phyloP scores from a whole-genome alignment of 768 basidiomycete species.

The Porpolomopsis calyptriformis region DNA sequence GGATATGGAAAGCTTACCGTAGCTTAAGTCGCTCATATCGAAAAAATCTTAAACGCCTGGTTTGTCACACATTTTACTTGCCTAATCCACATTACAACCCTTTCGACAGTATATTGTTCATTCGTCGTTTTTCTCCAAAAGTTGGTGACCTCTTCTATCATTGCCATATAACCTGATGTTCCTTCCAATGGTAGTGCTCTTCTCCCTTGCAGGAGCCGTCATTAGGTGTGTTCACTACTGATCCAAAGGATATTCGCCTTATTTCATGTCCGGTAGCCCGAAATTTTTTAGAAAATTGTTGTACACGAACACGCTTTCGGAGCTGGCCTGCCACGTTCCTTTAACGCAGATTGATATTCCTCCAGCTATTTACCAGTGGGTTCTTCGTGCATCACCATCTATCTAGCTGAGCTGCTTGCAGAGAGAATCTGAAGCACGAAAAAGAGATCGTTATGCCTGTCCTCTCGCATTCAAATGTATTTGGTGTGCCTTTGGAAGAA shows the following conservation, averaged over 20 bases:
- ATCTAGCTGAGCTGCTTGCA: conserved; percentile 17
- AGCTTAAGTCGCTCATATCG: conserved; percentile 74
- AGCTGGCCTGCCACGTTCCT: conserved; percentile 66
- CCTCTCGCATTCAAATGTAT: conserved; percentile 50
- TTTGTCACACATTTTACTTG: conserved; percentile 22
- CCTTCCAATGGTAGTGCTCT: conserved; percentile 49
- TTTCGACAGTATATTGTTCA: conserved; percentile 67
- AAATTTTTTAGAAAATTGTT: conserved; percentile 83
- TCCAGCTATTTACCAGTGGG: conserved; percentile 73
- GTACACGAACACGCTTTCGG: conserved; percentile 69
- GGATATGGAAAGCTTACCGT: conserved; percentile 87
- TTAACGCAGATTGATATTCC: conserved; percentile 83
- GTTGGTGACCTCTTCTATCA: conserved; percentile 28
- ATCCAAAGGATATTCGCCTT: conserved; percentile 2
- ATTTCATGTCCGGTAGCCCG: conserved; percentile 41
- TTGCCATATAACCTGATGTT: conserved; percentile 6
- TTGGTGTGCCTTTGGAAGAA: conserved; percentile 74
- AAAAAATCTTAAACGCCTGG: conserved; percentile 79
- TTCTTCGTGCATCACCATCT: conserved; percentile 9
- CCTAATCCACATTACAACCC: background rate
- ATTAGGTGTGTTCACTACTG: conserved; percentile 47
- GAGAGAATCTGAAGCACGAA: conserved; percentile 75
- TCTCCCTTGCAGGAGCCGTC: conserved; percentile 78
- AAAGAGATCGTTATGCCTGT: conserved; percentile 56
- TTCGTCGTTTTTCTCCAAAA: conserved; percentile 81